Conservation (phyloP, 495 filamentous ascomycete genomes). For the Podospora australis region DNA sequence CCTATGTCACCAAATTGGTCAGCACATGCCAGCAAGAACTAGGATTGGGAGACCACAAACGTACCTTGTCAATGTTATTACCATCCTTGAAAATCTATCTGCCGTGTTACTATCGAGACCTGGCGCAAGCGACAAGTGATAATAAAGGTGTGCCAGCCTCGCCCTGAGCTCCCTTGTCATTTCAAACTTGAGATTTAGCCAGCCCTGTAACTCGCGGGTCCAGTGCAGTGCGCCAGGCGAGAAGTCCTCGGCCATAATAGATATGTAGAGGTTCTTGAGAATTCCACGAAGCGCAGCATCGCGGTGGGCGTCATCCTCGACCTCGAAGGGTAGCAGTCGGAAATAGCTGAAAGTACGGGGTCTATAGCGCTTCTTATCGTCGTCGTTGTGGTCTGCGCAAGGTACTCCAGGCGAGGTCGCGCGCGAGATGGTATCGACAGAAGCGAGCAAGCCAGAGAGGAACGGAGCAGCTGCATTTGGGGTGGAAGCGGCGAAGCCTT, state of each 20-base stretch:
- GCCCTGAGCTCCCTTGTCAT: constrained; percentile 74
- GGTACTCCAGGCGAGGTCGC: constrained; percentile 42
- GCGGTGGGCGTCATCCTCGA: constrained; percentile 69
- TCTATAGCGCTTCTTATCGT: constrained; percentile 59
- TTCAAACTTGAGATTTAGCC: constrained; percentile 95
- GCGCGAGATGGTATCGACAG: constrained; percentile 41
- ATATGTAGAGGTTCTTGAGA: constrained; percentile 83
- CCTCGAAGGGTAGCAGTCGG: constrained; percentile 75
- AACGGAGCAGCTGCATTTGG: constrained; percentile 17
- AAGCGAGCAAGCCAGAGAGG: constrained; percentile 18
- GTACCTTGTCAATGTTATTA: constrained; percentile 86
- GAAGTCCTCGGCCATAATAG: constrained; percentile 89
- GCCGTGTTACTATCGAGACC: constrained; percentile 75
- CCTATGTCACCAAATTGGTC: constrained; percentile 41
- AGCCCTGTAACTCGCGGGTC: constrained; percentile 92
- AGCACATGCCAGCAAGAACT: neutral
- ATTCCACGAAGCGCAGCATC: constrained; percentile 74
- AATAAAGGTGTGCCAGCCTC: constrained; percentile 84
- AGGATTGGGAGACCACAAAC: constrained; percentile 20
- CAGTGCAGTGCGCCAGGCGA: constrained; percentile 89
- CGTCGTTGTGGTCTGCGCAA: constrained; percentile 25
- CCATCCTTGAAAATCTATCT: constrained; percentile 94
- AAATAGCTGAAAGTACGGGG: constrained; percentile 92
- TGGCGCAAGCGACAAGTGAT: constrained; percentile 85
- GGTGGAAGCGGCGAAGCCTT: constrained; percentile 19